Evolutionary conservation across 805 yeast species (phyloP), one percentile per base, ranked within the genome.

Genomic region (Candida lessepsii): DNA sequence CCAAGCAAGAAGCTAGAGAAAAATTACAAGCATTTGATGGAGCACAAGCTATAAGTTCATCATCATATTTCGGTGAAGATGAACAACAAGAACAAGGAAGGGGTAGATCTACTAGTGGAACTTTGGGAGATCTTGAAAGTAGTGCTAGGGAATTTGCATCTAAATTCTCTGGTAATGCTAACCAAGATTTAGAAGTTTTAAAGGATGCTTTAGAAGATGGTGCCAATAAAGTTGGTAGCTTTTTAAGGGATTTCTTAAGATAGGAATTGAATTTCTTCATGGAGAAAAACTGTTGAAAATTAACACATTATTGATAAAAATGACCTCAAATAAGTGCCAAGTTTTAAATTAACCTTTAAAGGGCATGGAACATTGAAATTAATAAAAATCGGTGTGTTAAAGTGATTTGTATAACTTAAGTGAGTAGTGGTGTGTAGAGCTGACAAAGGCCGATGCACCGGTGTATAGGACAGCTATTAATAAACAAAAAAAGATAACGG

Each of bases 121-220:
- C 63, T 3, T 48, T 65, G 28, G 47, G 52, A 32, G 80, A 80
- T 41, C 66, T 85, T 42, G 88, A 81, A 58, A 57, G 69, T 48
- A 58, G 70, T 36, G 83, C 82, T 7, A 67, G 81, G 51, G 86
- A 80, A 40, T 67, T 81, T 54, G 86, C 86, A 1, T 74, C 79
- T 29, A 77, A 81, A 47, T 81, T 86, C 55, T 73, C 83, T 39
- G 80, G 82, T 36, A 80, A 83, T 42, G 83, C 91, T n/a, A 82
- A 81, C 52, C 96, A 93, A 55, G 99, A 93, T 63, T 70, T 93
- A 58, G 88, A 84, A 35, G 88, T 83, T 42, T 67, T 93, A 56
- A 89, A 86, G 67, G 96, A 87, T 61, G 96, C 89, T 11, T 75
- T 93, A 48, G 98, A 91, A 63, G 86, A 80, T 50, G 98, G 98